phyloP scores from a whole-genome alignment of 2,329 filamentous ascomycete species.

The Cryphonectria parasitica region DNA sequence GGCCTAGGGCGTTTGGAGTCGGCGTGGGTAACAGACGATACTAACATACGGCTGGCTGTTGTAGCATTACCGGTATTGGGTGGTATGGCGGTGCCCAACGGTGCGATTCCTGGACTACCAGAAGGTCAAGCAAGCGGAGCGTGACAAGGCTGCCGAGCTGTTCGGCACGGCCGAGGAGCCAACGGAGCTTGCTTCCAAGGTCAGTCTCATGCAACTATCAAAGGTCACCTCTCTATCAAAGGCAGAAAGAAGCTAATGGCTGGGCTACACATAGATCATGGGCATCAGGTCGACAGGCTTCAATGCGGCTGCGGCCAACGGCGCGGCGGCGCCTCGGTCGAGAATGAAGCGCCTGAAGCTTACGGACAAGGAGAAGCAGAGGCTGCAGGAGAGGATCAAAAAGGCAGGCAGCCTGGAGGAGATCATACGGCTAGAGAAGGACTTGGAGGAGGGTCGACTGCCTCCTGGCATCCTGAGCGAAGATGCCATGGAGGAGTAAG shows the following conservation, averaged over 20 bases:
- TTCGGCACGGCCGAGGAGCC: slow-evolving; percentile 82
- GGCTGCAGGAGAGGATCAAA: slow-evolving; percentile 83
- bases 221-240: not conserved
- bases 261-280: slow-evolving; percentile 66
- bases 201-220: slow-evolving; percentile 36
- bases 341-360: slow-evolving; percentile 80
- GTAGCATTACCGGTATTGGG: slow-evolving; percentile 89
- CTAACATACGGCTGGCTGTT: slow-evolving; percentile 20
- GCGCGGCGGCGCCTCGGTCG: slow-evolving; percentile 48
- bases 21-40: not conserved
- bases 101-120: slow-evolving; percentile 91
- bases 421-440: slow-evolving; percentile 88
- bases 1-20: not conserved
- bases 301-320: slow-evolving; percentile 55
- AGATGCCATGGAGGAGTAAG: slow-evolving; percentile 65
- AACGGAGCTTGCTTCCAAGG: slow-evolving; percentile 76
- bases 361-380: slow-evolving; percentile 85
- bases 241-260: slow-evolving; percentile 23
- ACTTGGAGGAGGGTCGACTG: slow-evolving; percentile 85
- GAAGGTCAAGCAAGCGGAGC: slow-evolving; percentile 88
- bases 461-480: slow-evolving; percentile 66
- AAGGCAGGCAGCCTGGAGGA: slow-evolving; percentile 89
- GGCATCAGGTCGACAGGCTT: slow-evolving; percentile 80
- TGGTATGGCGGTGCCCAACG: slow-evolving; percentile 82
- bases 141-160: slow-evolving; percentile 73